phyloP scores from a whole-genome alignment of 2,329 filamentous ascomycete species.

The Exophiala mesophila region DNA sequence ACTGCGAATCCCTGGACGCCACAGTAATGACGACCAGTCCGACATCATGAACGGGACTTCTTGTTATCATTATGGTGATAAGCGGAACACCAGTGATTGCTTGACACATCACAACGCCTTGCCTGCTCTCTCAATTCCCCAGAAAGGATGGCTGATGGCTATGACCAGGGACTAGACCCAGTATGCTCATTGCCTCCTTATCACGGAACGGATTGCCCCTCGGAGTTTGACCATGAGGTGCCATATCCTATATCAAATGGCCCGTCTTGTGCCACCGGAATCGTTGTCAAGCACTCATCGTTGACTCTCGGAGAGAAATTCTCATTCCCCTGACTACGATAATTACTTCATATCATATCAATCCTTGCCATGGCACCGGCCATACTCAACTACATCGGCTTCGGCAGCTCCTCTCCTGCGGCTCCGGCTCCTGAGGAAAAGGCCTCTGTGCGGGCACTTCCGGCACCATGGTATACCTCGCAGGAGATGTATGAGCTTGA shows the following conservation, averaged over 20 bases:
- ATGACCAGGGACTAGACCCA: background rate
- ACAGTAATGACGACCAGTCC: background rate
- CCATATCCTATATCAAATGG: constrained; percentile 1
- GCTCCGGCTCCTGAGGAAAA: constrained; percentile 11
- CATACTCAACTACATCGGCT: constrained; percentile 17
- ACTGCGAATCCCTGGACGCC: background rate
- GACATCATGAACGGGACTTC: background rate
- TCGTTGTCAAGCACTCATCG: background rate
- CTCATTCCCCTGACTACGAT: too few relatives aligned
- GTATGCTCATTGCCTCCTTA: background rate
- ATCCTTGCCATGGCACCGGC: constrained; percentile 12
- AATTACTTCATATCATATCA: background rate
- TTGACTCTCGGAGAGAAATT: too few relatives aligned
- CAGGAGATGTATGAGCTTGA: constrained; percentile 44
- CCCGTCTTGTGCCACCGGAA: background rate
- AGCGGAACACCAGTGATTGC: background rate
- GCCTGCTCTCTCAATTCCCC: too few relatives aligned
- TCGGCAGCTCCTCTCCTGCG: constrained; percentile 6
- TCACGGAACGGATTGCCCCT: constrained; percentile 12
- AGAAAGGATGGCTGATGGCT: too few relatives aligned
- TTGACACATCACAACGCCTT: background rate
- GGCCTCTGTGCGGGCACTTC: constrained; percentile 35
- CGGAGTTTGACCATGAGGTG: constrained; percentile 2
- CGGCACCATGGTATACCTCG: constrained; percentile 48
- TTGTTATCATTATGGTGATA: background rate